Percentiles rank a stretch among this genome's conserved stretches.
Evolutionary conservation across 129 eudicot species (phyloP).

Genomic region (Gnaphalium uliginosum): DNA sequence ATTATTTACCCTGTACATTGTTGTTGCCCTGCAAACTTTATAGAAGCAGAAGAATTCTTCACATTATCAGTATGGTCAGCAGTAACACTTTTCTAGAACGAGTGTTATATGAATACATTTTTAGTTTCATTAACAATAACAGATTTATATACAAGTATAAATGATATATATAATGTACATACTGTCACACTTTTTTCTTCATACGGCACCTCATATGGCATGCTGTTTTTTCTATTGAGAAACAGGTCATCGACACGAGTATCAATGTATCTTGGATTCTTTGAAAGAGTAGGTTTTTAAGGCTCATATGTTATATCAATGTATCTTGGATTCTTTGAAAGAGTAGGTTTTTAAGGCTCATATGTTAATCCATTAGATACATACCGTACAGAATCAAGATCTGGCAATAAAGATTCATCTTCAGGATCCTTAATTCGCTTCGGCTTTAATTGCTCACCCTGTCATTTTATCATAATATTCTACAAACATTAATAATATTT

Average conservation of each 20-base stretch:
- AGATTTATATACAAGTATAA: neutral
- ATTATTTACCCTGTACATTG: slow-evolving; percentile 41
- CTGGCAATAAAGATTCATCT: slow-evolving; percentile 44
- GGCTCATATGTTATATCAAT: too few species aligned
- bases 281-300: too few species aligned
- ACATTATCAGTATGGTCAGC: slow-evolving; percentile 30
- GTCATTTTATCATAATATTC: slow-evolving; percentile 18
- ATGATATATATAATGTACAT: neutral
- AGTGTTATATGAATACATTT: neutral
- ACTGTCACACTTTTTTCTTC: slow-evolving; percentile 53
- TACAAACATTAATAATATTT: neutral
- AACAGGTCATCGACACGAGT: slow-evolving; percentile 63
- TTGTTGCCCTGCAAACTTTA: slow-evolving; percentile 35
- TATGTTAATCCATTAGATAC: slow-evolving; percentile 36
- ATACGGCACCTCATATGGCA: slow-evolving; percentile 37
- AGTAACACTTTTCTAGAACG: slow-evolving; percentile 37
- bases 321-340: slow-evolving; percentile 58
- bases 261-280: too few species aligned
- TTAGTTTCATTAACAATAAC: neutral
- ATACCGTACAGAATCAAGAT: slow-evolving; percentile 32
- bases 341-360: slow-evolving; percentile 40
- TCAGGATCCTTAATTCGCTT: slow-evolving; percentile 35
- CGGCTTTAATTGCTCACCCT: slow-evolving; percentile 76
- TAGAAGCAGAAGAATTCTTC: slow-evolving; percentile 31
- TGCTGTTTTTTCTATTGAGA: slow-evolving; percentile 52